Evolutionary conservation across 2,329 filamentous ascomycete species (phyloP).

Genomic region (Colletotrichum plurivorum): DNA sequence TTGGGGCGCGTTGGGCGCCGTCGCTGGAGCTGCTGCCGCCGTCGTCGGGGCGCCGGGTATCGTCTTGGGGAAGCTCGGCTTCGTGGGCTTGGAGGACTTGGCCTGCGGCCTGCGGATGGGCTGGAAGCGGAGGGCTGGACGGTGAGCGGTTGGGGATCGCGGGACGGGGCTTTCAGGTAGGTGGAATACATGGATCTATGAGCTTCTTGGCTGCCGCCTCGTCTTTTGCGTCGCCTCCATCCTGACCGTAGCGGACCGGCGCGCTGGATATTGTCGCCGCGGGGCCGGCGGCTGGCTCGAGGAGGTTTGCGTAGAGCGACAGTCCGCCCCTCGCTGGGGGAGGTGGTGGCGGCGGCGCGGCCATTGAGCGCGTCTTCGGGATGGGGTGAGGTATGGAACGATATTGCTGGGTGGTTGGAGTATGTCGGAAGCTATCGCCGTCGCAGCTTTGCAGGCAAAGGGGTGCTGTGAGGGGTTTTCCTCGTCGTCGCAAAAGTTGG

Average conservation of each 20-base stretch:
- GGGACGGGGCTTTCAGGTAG: background rate
- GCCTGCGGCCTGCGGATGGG: conserved; percentile 83
- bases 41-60: conserved; percentile 48
- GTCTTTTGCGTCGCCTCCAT: conserved; percentile 61
- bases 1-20: conserved; percentile 49
- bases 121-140: conserved; percentile 82
- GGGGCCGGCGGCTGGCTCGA: conserved; percentile 69
- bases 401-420: background rate
- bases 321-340: conserved; percentile 65
- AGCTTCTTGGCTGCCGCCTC: conserved; percentile 72
- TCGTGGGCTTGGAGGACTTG: conserved; percentile 71
- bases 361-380: conserved; percentile 41
- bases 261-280: conserved; percentile 81
- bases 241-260: conserved; percentile 79
- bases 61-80: conserved; percentile 69
- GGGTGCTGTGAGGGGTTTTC: background rate
- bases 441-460: background rate
- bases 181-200: conserved; percentile 55
- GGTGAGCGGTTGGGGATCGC: conserved; percentile 7
- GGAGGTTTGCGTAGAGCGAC: conserved; percentile 88
- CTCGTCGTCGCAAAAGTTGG: conserved; percentile 13
- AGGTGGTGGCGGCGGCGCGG: conserved; percentile 54
- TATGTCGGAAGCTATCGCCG: background rate
- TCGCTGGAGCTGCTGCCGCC: conserved; percentile 48
- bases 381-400: background rate